Conservation (phyloP, 345 rosid genomes). For the Cochlearia excelsa region DNA sequence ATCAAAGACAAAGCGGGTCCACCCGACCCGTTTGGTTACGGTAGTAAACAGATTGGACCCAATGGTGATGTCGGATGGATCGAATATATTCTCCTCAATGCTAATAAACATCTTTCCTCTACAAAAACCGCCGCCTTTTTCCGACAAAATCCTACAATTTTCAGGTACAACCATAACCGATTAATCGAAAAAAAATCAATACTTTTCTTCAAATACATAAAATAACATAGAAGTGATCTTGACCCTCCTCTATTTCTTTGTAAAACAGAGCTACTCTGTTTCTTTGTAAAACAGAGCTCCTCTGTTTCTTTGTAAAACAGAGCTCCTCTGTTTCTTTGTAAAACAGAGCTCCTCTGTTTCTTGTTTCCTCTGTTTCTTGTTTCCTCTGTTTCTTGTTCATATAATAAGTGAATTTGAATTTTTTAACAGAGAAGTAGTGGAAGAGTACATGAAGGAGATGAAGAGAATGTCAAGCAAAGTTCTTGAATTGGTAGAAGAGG, state of each 20-base stretch:
- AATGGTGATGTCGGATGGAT: conserved; percentile 90
- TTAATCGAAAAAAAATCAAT: not conserved
- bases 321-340: too few species aligned
- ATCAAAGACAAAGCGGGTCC: conserved; percentile 69
- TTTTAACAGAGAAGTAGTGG: conserved; percentile 48
- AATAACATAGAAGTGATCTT: not conserved
- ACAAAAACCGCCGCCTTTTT: conserved; percentile 44
- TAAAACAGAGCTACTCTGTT: too few species aligned
- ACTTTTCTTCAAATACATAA: not conserved
- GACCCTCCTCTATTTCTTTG: too few species aligned
- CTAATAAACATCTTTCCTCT: conserved; percentile 42
- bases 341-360: too few species aligned
- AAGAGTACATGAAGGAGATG: conserved; percentile 58
- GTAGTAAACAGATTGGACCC: conserved; percentile 66
- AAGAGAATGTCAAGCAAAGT: conserved; percentile 63
- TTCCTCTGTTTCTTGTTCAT: too few species aligned
- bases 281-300: too few species aligned
- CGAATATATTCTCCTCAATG: conserved; percentile 68
- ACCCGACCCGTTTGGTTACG: conserved; percentile 84
- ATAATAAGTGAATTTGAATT: not conserved
- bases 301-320: too few species aligned
- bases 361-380: too few species aligned
- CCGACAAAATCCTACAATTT: conserved; percentile 41
- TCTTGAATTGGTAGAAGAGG: conserved; percentile 69
- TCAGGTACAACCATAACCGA: conserved; percentile 45